Base-by-base conservation (phyloP, 2,329 filamentous ascomycete genomes). In the Lachnum nothofagi region DNA sequence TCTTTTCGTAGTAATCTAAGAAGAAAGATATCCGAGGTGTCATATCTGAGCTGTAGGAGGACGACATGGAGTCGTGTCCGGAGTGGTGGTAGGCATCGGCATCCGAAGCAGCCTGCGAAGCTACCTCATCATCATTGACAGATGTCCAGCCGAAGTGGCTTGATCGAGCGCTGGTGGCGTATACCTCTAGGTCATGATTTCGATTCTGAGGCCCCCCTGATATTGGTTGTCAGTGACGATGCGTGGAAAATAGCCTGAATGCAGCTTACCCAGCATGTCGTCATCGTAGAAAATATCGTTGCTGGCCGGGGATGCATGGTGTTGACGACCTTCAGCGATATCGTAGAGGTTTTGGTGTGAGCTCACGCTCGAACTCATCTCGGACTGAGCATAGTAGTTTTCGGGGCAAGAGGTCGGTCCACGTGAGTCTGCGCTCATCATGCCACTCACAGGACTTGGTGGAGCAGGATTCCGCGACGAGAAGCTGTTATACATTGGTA, bases 1-100 rank as follows among this genome's bases (percentile, higher is more conserved):
- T 87, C 67, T 89, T 90, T 64, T 91, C 85, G 69, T 95, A 96
- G 69, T 95, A 95, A 65, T 94, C 86, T 73, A 96, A 85, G 64
- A 95, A 85, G 68, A 86, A 94, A 57, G 86, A 85, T 72, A 95
- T 85, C 63, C 89, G 86, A 50, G 85, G 81, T 52, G 88, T 82
- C 60, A 88, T 71, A 67, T 85, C 71, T 62, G 76, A 76, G 51
- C 68, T 61, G 73, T 72, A 71, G 63, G 76, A 77, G 56, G 68
- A 64, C 73, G 73, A 72, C 77, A 77, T 60, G 69, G 72, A 61
- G 69, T 72, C 63, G 72, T 69, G 57, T 27, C 53, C 49, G 16
- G 46, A 51, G 17, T 54, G 46, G 29, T 53, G 53, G 42, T 67
- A 58, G 19, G 48, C 48, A 35, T 65, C 60, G 7, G 56, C 35